Evolutionary conservation across 2,329 filamentous ascomycete species (phyloP).

Genomic region (Cadophora sp.): DNA sequence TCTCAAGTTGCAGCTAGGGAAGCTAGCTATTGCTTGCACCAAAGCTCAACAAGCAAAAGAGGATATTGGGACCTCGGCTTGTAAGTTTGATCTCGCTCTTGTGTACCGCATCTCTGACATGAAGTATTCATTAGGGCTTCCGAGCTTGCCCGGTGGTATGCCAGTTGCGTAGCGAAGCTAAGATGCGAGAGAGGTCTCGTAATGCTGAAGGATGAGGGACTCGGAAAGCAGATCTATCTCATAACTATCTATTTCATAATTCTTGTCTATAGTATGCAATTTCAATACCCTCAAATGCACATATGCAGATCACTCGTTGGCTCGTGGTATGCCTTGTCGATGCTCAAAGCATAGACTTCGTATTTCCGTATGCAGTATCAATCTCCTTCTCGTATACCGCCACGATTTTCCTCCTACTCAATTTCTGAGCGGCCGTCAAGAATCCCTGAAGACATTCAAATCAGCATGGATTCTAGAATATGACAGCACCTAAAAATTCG

Average conservation of each 20-base stretch:
- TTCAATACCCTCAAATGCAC: background rate
- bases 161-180: background rate
- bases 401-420: conserved; percentile 29
- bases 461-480: conserved; percentile 4
- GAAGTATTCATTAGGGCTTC: conserved; percentile 19
- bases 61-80: conserved; percentile 24
- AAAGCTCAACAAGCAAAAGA: conserved; percentile 29
- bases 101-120: conserved; percentile 6
- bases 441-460: conserved; percentile 20
- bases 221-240: background rate
- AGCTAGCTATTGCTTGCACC: conserved; percentile 21
- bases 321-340: background rate
- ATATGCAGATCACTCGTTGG: too few species aligned
- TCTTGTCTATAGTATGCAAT: background rate
- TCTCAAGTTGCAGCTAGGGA: conserved; percentile 26
- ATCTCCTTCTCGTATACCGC: conserved; percentile 26
- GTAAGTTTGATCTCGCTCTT: conserved; percentile 15
- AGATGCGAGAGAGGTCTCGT: background rate
- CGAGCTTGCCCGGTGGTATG: conserved; percentile 19
- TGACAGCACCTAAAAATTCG: background rate
- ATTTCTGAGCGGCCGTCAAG: conserved; percentile 30
- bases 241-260: conserved; percentile 11
- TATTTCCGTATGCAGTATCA: conserved; percentile 19
- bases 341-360: background rate
- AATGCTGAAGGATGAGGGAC: background rate